Base-by-base conservation (phyloP, 2,329 filamentous ascomycete species). In the Dichotomopilus funicola region DNA sequence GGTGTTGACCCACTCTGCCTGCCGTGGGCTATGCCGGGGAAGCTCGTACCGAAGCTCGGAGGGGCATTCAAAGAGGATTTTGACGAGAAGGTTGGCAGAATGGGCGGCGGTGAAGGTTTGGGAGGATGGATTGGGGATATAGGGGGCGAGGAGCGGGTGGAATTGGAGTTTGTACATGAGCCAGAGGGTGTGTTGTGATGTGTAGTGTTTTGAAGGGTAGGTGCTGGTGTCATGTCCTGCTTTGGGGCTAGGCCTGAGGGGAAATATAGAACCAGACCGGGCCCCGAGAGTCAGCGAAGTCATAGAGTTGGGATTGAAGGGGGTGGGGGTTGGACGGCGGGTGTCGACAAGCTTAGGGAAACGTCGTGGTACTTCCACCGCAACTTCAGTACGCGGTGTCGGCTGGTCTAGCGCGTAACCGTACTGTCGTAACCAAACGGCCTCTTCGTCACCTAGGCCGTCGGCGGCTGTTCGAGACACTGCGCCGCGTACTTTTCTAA, bases 301-400 rank as follows among this genome's bases (percentile, higher is more conserved):
- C 8, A 36, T 2, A 2, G 7, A 11, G 45, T 5, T 19, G 42
- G 31, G 36, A 13, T n/a, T 6, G 10, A 33, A 6, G 12, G 9
- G 44, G 49, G 40, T 40, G 41, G 48, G 6, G 37, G 48, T 34
- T 27, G 19, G 35, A 37, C 7, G 45, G 19, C 33, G 49, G 31
- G 33, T 36, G 45, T 31, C n/a, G 49, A 55, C 43, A 6, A 58
- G 35, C 5, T 47, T 50, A 3, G 56, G 34, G 33, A 34, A 35
- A 12, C 41, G 27, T 12, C 46, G 45, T 34, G 46, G 50, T 8
- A 49, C 53, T n/a, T 43, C 2, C 11, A 37, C 43, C 31, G 51
- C 55, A 11, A 34, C 6, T 44, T 47, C 36, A 31, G 47, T 37
- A 9, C n/a, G 40, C 42, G 34, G 35, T 7, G 41, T 45, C 13